Percentiles rank a stretch among this genome's conserved stretches.
These are phyloP conservation scores for Penicillium sp. DNA, from an alignment of 2,329 filamentous ascomycete genomes.

Conservation along the genomic window DNA sequence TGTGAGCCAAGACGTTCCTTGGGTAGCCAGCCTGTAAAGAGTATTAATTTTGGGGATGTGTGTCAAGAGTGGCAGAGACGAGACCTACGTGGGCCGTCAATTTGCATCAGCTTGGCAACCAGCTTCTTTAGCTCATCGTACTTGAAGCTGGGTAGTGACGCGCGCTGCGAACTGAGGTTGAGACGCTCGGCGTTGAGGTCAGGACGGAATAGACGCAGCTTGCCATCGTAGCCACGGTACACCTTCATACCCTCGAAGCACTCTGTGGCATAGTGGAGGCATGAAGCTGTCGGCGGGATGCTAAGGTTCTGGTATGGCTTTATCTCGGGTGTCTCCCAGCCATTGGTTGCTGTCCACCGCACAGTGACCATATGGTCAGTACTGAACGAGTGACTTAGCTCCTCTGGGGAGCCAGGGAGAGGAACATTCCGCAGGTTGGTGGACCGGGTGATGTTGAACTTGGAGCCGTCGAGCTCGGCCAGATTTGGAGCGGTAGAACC, in stretches of 20 bases:
- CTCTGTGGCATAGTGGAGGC: conserved; percentile 85
- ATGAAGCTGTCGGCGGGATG: conserved; percentile 77
- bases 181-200: conserved; percentile 69
- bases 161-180: conserved; percentile 56
- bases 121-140: conserved; percentile 71
- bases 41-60: background rate
- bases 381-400: conserved; percentile 46
- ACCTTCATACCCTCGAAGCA: conserved; percentile 87
- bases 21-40: conserved; percentile 69
- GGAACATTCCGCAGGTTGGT: conserved; percentile 38
- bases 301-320: conserved; percentile 74
- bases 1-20: conserved; percentile 60
- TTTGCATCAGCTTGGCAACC: conserved; percentile 69
- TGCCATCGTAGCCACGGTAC: conserved; percentile 66
- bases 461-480: conserved; percentile 42
- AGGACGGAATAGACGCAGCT: conserved; percentile 75
- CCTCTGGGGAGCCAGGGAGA: conserved; percentile 40
- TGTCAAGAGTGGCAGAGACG: conserved; percentile 32
- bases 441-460: conserved; percentile 39
- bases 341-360: conserved; percentile 62
- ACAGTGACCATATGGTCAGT: conserved; percentile 89
- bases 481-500: conserved; percentile 30
- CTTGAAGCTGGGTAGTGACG: conserved; percentile 73
- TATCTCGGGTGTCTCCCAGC: conserved; percentile 73
- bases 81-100: conserved; percentile 54